Evolutionary conservation across 805 yeast genomes (phyloP).

Genomic region (Kuraishia borneana): DNA sequence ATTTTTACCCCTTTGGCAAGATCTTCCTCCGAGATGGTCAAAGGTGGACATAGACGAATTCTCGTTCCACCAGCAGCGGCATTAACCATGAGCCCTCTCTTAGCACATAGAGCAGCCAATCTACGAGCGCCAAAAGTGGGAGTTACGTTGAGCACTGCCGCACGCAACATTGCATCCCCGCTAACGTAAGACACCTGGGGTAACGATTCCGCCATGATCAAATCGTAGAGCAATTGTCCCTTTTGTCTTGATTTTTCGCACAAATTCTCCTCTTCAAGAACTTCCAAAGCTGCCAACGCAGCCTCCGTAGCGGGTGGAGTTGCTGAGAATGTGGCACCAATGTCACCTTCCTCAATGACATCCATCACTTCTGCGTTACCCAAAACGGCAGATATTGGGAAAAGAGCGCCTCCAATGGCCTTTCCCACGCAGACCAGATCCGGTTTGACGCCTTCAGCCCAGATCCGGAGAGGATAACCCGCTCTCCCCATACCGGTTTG

Average conservation of each 20-base stretch:
- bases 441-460: conserved; percentile 12
- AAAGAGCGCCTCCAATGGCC: conserved; percentile 15
- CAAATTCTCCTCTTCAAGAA: conserved; percentile 6
- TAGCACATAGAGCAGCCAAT: conserved; percentile 11
- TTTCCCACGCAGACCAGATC: conserved; percentile 18
- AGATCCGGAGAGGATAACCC: conserved; percentile 10
- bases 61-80: conserved; percentile 13
- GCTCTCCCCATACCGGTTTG: conserved; percentile 19
- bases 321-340: conserved; percentile 19
- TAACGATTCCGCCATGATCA: conserved; percentile 4
- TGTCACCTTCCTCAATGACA: conserved; percentile 10
- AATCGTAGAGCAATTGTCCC: background rate
- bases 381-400: conserved; percentile 14
- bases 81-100: conserved; percentile 12
- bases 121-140: conserved; percentile 6
- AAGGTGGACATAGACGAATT: conserved; percentile 16
- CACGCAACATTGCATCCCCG: conserved; percentile 14
- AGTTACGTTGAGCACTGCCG: conserved; percentile 10
- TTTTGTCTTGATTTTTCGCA: background rate
- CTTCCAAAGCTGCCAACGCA: conserved; percentile 16
- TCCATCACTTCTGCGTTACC: conserved; percentile 14
- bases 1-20: conserved; percentile 12
- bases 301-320: conserved; percentile 18
- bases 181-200: conserved; percentile 8
- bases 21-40: conserved; percentile 11